Conservation (phyloP, 2,329 filamentous ascomycete species). For the Hymenoscyphus repandus region DNA sequence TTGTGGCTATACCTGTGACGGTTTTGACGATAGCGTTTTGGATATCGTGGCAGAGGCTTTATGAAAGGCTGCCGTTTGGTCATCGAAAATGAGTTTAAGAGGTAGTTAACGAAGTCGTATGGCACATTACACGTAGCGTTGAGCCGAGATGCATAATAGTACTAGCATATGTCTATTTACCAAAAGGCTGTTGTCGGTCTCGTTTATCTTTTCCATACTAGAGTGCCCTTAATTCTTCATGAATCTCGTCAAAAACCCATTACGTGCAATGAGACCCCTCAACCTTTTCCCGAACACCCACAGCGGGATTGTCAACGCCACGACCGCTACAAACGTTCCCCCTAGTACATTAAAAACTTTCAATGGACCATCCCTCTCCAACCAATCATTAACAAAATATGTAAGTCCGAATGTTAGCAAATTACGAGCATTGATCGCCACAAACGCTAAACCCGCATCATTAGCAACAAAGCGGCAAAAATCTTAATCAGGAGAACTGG, state of each 20-base stretch:
- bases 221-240: slow-evolving; percentile 13
- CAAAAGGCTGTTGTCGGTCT: no score
- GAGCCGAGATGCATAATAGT: no score
- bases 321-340: slow-evolving; percentile 23
- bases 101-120: no score
- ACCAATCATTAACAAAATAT: slow-evolving; percentile 40
- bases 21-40: slow-evolving; percentile 10
- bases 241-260: slow-evolving; percentile 11
- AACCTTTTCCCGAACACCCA: slow-evolving; percentile 22
- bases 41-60: not conserved
- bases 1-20: not conserved
- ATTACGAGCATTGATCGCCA: slow-evolving; percentile 29
- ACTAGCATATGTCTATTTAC: no score
- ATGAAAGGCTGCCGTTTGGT: no score
- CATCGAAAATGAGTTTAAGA: no score
- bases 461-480: slow-evolving; percentile 1
- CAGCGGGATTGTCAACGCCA: slow-evolving; percentile 18
- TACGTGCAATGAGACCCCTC: slow-evolving; percentile 17
- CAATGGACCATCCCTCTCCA: slow-evolving; percentile 31
- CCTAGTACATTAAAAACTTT: slow-evolving; percentile 36
- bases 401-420: slow-evolving; percentile 39
- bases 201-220: no score
- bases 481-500: not conserved
- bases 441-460: slow-evolving; percentile 11
- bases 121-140: no score